A percentile compares a stretch with the other conserved stretches of the same genome.
Evolutionary conservation across 306 rosid genomes (phyloP).

Genomic region (Cicer bijugum): DNA sequence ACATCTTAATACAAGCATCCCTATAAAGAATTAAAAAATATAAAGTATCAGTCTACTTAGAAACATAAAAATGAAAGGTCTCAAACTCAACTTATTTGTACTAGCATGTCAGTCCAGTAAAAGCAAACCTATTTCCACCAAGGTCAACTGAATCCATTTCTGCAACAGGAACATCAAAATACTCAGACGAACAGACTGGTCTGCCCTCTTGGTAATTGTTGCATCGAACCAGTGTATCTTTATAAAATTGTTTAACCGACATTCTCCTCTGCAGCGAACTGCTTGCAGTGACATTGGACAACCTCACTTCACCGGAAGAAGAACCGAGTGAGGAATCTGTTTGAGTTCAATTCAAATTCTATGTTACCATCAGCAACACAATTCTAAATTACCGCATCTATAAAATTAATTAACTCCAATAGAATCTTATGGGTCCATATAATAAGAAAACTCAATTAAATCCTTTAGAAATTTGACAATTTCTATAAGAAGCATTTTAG

Average conservation of each 20-base stretch:
- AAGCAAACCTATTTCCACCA: slow-evolving; percentile 52
- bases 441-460: slow-evolving; percentile 10
- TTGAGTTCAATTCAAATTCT: slow-evolving; percentile 25
- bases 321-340: slow-evolving; percentile 55
- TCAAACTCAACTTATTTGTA: slow-evolving; percentile 29
- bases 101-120: slow-evolving; percentile 6
- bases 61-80: slow-evolving; percentile 24
- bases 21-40: slow-evolving; percentile 37
- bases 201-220: slow-evolving; percentile 48
- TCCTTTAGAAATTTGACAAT: not conserved
- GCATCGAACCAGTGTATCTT: slow-evolving; percentile 49
- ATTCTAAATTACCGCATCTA: not conserved
- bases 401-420: slow-evolving; percentile 12
- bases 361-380: slow-evolving; percentile 13
- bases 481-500: slow-evolving; percentile 16
- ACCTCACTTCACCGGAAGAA: slow-evolving; percentile 56
- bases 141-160: slow-evolving; percentile 50
- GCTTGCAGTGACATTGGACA: slow-evolving; percentile 37
- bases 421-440: slow-evolving; percentile 21
- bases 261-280: slow-evolving; percentile 47
- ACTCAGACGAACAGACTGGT: slow-evolving; percentile 53
- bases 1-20: slow-evolving; percentile 42
- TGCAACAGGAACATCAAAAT: slow-evolving; percentile 42
- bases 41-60: slow-evolving; percentile 18
- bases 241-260: slow-evolving; percentile 43